These are phyloP conservation scores for Penicillium arizonense DNA, from an alignment of 495 filamentous ascomycete species.

Conservation along the genomic window DNA sequence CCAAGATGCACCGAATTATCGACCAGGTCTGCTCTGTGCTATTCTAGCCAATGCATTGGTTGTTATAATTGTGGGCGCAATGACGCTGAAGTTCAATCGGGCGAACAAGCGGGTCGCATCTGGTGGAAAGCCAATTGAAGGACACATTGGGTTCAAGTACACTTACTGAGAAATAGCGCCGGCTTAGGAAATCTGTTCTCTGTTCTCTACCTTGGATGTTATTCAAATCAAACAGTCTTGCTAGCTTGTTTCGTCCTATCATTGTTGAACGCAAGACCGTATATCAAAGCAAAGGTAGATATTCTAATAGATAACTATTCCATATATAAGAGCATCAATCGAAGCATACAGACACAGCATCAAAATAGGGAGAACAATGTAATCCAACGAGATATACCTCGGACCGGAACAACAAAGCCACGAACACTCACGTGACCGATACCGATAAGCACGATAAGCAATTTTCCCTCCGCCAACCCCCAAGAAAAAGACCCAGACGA, in stretches of 20 bases:
- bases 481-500: neutral
- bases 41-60: slow-evolving; percentile 35
- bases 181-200: neutral
- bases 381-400: neutral
- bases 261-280: no score
- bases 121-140: slow-evolving; percentile 48
- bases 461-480: slow-evolving; percentile 12
- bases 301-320: no score
- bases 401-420: slow-evolving; percentile 1
- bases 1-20: slow-evolving; percentile 48
- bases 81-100: slow-evolving; percentile 22
- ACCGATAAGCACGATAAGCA: slow-evolving; percentile 8
- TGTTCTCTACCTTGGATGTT: neutral
- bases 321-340: no score
- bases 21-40: slow-evolving; percentile 41
- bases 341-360: no score
- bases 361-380: no score
- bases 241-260: no score
- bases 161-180: slow-evolving; percentile 3
- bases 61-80: slow-evolving; percentile 21
- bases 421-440: neutral
- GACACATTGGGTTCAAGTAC: slow-evolving; percentile 29
- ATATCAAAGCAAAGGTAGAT: no score
- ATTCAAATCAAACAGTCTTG: no score
- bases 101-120: slow-evolving; percentile 49